Evolutionary conservation across 106 monocot species (phyloP).

Genomic region (Allium sativum): DNA sequence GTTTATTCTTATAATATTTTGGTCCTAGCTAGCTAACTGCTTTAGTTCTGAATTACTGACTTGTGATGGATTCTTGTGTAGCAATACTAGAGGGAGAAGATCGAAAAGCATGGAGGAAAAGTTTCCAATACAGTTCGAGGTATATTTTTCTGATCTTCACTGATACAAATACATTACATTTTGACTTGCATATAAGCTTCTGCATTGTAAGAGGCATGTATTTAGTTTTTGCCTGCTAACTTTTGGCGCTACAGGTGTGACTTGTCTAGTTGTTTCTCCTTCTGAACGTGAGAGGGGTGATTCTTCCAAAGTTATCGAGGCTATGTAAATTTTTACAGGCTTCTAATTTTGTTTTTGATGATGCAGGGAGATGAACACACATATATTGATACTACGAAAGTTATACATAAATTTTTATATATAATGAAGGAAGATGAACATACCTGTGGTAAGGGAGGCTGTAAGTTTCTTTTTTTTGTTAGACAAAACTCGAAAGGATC

Average conservation of each 20-base stretch:
- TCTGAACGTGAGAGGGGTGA: constrained; percentile 58
- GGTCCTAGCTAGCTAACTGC: neutral
- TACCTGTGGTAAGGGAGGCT: constrained; percentile 67
- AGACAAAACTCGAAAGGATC: neutral
- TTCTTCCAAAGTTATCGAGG: constrained; percentile 49
- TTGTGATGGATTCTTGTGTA: constrained; percentile 1
- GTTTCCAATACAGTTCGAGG: constrained; percentile 40
- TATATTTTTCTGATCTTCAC: neutral
- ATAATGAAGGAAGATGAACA: constrained; percentile 33
- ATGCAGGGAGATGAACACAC: neutral
- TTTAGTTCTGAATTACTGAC: neutral
- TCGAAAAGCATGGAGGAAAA: constrained; percentile 65
- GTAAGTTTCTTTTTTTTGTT: neutral
- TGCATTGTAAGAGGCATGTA: too few relatives aligned
- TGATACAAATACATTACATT: too few relatives aligned
- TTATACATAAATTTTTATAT: neutral
- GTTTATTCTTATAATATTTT: neutral
- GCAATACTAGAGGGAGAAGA: constrained; percentile 57
- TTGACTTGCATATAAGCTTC: too few relatives aligned
- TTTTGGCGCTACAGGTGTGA: constrained; percentile 24
- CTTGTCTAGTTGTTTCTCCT: constrained; percentile 54
- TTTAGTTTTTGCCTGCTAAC: neutral
- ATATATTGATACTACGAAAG: neutral
- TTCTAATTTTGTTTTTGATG: neutral
- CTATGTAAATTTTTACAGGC: constrained; percentile 26